phyloP scores from a whole-genome alignment of 83 land plant genomes.

The Thuja plicata region DNA sequence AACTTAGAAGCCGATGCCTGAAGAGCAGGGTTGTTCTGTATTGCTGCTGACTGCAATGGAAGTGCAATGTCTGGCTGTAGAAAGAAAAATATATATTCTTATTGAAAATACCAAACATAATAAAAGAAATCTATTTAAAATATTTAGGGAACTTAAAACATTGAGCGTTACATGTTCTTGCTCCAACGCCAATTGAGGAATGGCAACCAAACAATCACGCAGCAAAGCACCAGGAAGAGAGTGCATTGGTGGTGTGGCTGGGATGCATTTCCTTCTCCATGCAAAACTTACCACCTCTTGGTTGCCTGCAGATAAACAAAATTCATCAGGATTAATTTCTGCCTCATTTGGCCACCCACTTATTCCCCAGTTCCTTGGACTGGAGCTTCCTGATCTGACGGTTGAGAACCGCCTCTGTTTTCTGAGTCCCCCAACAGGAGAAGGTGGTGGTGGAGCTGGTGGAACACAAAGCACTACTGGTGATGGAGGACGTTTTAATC shows the following conservation, averaged over 20 bases:
- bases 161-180: conserved; percentile 78
- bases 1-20: conserved; percentile 52
- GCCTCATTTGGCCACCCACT: conserved; percentile 62
- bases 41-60: conserved; percentile 69
- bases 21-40: conserved; percentile 44
- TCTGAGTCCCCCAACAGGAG: conserved; percentile 83
- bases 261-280: conserved; percentile 65
- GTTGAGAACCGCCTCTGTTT: conserved; percentile 78
- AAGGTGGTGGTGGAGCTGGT: conserved; percentile 90
- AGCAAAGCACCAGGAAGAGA: conserved; percentile 67
- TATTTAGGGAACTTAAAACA: not conserved
- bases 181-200: conserved; percentile 78
- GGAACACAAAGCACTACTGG: conserved; percentile 97
- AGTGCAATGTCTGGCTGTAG: conserved; percentile 91
- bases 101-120: not conserved
- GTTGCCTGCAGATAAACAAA: conserved; percentile 37
- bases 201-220: conserved; percentile 70
- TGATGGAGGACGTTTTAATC: conserved; percentile 85
- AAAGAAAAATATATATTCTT: not conserved
- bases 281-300: conserved; percentile 69
- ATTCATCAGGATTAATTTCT: conserved; percentile 39
- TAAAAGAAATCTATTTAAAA: not conserved
- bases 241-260: conserved; percentile 59
- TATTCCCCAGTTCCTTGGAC: conserved; percentile 94
- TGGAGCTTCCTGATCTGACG: conserved; percentile 97